Evolutionary conservation across 108 stramenopile species (phyloP).

Genomic region (Fragilariopsis cylindrus): DNA sequence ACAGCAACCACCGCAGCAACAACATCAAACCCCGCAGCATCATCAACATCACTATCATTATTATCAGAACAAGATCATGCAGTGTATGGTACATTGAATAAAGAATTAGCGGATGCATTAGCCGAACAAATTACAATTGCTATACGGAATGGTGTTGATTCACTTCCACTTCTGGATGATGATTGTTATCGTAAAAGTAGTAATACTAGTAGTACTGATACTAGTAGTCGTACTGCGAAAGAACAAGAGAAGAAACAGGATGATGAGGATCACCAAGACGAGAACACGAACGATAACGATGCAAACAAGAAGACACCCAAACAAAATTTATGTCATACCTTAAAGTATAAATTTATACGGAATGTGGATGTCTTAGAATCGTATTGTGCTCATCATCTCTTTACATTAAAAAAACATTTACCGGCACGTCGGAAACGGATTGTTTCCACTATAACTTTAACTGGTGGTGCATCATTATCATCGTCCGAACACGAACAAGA

Average conservation of each 20-base stretch:
- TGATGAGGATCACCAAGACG: slow-evolving; percentile 25
- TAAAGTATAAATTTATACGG: slow-evolving; percentile 49
- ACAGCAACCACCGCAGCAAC: too few relatives aligned
- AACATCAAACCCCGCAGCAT: background rate
- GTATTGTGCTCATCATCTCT: slow-evolving; percentile 51
- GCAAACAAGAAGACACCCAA: slow-evolving; percentile 7
- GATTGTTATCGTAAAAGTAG: slow-evolving; percentile 17
- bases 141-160: slow-evolving; percentile 44
- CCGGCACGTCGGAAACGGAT: slow-evolving; percentile 52
- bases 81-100: slow-evolving; percentile 51
- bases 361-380: slow-evolving; percentile 58
- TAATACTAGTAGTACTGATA: background rate
- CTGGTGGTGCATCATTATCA: too few relatives aligned
- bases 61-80: slow-evolving; percentile 29
- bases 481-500: background rate
- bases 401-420: slow-evolving; percentile 47
- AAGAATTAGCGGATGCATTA: slow-evolving; percentile 45
- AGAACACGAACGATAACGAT: background rate
- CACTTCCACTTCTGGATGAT: slow-evolving; percentile 45
- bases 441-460: slow-evolving; percentile 28
- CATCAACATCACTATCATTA: background rate
- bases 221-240: too few relatives aligned
- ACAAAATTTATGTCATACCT: slow-evolving; percentile 22
- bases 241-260: too few relatives aligned
- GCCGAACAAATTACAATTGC: slow-evolving; percentile 40